These are phyloP conservation scores for Lactarius quietus DNA, from an alignment of 768 basidiomycete genomes.

Conservation along the genomic window DNA sequence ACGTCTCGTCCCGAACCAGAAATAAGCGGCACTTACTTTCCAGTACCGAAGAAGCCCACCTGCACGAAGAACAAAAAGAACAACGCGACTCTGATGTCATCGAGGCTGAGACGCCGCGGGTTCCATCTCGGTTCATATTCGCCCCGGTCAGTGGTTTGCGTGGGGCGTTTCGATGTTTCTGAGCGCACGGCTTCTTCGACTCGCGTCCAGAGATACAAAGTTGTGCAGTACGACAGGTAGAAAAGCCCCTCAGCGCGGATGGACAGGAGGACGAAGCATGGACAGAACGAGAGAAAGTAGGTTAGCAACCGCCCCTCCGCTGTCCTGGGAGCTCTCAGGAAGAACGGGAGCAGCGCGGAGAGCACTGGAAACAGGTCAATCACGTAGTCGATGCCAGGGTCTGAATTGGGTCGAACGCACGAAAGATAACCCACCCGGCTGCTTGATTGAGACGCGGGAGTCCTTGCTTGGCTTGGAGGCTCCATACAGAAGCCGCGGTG, in stretches of 20 bases:
- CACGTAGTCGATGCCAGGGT: background rate
- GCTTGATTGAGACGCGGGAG: conserved; percentile 59
- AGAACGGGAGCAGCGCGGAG: conserved; percentile 49
- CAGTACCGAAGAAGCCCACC: conserved; percentile 81
- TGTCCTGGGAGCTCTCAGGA: conserved; percentile 45
- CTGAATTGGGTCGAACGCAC: conserved; percentile 40
- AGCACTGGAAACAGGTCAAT: conserved; percentile 40
- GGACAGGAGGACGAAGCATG: conserved; percentile 74
- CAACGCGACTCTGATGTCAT: conserved; percentile 69
- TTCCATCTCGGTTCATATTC: conserved; percentile 24
- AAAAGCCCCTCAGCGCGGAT: conserved; percentile 82
- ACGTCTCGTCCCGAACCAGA: background rate
- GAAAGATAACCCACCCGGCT: conserved; percentile 60
- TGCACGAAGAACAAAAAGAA: conserved; percentile 88
- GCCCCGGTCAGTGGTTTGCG: no score
- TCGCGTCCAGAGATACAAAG: conserved; percentile 65
- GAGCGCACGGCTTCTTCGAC: conserved; percentile 46
- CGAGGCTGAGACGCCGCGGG: conserved; percentile 31
- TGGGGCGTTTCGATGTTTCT: background rate
- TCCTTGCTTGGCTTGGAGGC: conserved; percentile 62
- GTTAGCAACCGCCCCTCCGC: conserved; percentile 51
- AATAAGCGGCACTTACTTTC: conserved; percentile 53
- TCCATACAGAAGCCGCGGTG: conserved; percentile 54
- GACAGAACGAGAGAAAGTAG: conserved; percentile 68
- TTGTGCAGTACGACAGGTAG: conserved; percentile 64